Evolutionary conservation across 371 early-diverging fungal species (phyloP).

Genomic region (Aphelidium insulamus): DNA sequence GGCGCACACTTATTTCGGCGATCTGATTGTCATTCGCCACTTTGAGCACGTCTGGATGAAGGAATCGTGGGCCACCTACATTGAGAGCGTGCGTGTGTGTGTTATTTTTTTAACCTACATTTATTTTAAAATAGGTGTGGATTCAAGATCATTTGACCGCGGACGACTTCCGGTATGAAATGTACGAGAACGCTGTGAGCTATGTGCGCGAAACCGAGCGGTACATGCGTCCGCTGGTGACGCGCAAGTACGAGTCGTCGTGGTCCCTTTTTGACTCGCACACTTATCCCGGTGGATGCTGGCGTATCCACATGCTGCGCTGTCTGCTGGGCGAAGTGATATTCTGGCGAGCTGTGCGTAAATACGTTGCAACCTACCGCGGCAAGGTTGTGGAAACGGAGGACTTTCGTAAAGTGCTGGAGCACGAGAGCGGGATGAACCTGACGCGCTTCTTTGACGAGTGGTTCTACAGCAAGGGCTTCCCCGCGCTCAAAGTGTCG

Average conservation of each 20-base stretch:
- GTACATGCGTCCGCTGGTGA: constrained; percentile 30
- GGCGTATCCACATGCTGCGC: constrained; percentile 28
- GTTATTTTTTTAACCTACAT: background rate
- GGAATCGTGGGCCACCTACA: constrained; percentile 33
- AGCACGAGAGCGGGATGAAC: constrained; percentile 22
- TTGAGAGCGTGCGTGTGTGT: constrained; percentile 13
- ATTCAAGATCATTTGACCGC: constrained; percentile 16
- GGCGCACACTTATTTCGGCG: constrained; percentile 36
- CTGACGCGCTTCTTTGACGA: constrained; percentile 34
- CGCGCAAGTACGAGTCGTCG: constrained; percentile 19
- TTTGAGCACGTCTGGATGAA: constrained; percentile 43
- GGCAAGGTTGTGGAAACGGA: constrained; percentile 21
- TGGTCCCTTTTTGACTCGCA: constrained; percentile 29
- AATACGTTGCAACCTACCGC: constrained; percentile 14
- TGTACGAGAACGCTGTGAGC: constrained; percentile 8
- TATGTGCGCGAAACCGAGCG: constrained; percentile 15
- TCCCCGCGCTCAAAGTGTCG: constrained; percentile 19
- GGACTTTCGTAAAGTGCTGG: constrained; percentile 23
- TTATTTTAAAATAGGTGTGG: constrained; percentile 9
- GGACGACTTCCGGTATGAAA: constrained; percentile 16
- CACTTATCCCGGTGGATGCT: constrained; percentile 28
- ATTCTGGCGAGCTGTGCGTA: constrained; percentile 23
- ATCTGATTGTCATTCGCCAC: constrained; percentile 25
- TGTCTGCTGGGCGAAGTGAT: constrained; percentile 19
- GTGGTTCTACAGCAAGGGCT: constrained; percentile 30